Evolutionary conservation across 1,284 basidiomycete species (phyloP), one percentile per base, ranked within the genome.

Genomic region (Irpex sp.): DNA sequence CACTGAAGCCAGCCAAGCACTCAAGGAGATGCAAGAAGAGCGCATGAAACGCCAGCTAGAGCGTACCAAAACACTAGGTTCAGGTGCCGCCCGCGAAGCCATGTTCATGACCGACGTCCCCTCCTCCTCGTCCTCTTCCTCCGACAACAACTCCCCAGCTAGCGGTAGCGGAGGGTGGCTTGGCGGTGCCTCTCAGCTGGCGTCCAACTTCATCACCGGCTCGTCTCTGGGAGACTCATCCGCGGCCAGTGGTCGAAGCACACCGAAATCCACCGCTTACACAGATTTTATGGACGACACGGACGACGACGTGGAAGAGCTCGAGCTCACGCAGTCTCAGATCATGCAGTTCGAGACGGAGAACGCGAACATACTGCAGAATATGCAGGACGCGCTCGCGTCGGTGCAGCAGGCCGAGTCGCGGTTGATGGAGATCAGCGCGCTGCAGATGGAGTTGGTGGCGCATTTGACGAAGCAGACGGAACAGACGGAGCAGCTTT

Each of bases 311-410:
- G 49, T 13, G 9, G 89, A 91, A 63, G 89, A 91, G 66, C 77
- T 91, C 38, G 89, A 93, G 71, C 79, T 96, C 9, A 86, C 90
- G 0, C 82, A 86, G 54, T 92, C 91, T 9, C 94, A 97, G 74
- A 94, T 96, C 61, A 86, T 93, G 70, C 92, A 94, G 74, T 97
- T 97, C 70, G 95, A 97, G 76, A 82, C 85, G 19, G 94, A 97
- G 75, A 95, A 96, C 68, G 92, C 93, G 37, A 87, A 86, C 66
- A 89, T 97, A 61, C 77, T 97, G 61, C 87, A 88, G 68, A 85
- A 85, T 54, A 90, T 93, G 34, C 91, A 96, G 73, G 87, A 93
- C 69, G 92, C 91, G 13, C 80, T 97, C 26, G 90, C 89, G 68
- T 88, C 92, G 4, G 91, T 97, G 58, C 91, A 95, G 73, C 89